Evolutionary conservation across 2,329 filamentous ascomycete species (phyloP).

Genomic region (Allantophomopsis lycopodina): DNA sequence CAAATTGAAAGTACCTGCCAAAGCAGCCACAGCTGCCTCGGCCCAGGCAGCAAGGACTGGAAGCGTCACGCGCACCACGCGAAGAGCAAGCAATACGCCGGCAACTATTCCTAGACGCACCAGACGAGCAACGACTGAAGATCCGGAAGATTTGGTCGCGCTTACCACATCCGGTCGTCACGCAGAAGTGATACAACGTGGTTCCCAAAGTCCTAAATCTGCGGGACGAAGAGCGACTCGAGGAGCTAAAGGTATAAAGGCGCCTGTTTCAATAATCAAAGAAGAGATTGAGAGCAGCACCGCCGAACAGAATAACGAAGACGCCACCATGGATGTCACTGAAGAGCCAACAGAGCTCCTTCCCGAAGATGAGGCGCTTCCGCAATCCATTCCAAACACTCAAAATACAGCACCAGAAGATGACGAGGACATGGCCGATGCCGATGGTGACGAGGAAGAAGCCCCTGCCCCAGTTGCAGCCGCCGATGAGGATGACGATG

Average conservation of each 20-base stretch:
- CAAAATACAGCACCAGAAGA: background rate
- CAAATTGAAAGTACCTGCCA: constrained; percentile 11
- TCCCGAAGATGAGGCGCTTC: too few species aligned
- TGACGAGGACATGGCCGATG: constrained; percentile 1
- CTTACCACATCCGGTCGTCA: constrained; percentile 48
- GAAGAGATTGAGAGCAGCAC: constrained; percentile 19
- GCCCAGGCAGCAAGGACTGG: constrained; percentile 13
- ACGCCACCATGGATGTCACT: constrained; percentile 8
- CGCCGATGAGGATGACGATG: constrained; percentile 17
- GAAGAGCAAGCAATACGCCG: constrained; percentile 9
- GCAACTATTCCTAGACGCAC: constrained; percentile 12
- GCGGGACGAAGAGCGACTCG: constrained; percentile 18
- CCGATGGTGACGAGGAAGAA: constrained; percentile 8
- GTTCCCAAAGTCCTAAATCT: constrained; percentile 40
- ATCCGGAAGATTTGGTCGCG: constrained; percentile 41
- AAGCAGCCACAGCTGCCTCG: constrained; percentile 7
- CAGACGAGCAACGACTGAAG: constrained; percentile 27
- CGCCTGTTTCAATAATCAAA: constrained; percentile 16
- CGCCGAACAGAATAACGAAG: constrained; percentile 10
- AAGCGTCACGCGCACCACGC: constrained; percentile 10
- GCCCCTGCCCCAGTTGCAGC: constrained; percentile 1
- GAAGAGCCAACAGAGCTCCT: constrained; percentile 7
- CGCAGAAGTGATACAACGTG: constrained; percentile 27
- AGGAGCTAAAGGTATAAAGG: constrained; percentile 17
- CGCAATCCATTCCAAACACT: too few species aligned